Evolutionary conservation across 2,329 filamentous ascomycete species (phyloP).

Genomic region (Lachnellula subtilissima): DNA sequence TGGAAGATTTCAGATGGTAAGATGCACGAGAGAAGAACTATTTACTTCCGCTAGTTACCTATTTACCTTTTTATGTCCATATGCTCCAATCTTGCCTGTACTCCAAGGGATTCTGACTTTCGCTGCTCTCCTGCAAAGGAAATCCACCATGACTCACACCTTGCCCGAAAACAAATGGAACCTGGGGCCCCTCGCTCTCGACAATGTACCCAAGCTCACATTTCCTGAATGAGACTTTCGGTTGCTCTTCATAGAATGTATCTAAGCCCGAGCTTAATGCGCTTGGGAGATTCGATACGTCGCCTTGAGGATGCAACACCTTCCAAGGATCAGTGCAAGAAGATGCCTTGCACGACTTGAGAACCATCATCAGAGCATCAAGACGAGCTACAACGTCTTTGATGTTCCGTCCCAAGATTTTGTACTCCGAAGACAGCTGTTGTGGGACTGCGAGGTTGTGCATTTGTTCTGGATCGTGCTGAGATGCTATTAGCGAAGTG

Average conservation of each 20-base stretch:
- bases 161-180: neutral
- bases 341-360: constrained; percentile 54
- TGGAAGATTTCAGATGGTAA: no score
- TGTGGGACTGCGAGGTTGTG: constrained; percentile 35
- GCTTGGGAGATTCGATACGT: constrained; percentile 45
- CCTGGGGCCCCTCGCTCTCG: constrained; percentile 49
- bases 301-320: constrained; percentile 47
- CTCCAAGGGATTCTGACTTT: neutral
- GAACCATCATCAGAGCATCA: constrained; percentile 52
- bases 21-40: no score
- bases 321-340: constrained; percentile 52
- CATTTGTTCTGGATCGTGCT: constrained; percentile 48
- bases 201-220: constrained; percentile 53
- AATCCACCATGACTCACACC: neutral
- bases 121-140: neutral
- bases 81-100: neutral
- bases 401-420: constrained; percentile 32
- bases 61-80: neutral
- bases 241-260: constrained; percentile 43
- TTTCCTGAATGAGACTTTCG: constrained; percentile 47
- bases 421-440: constrained; percentile 31
- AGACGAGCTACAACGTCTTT: constrained; percentile 44
- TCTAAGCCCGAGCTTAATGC: constrained; percentile 46
- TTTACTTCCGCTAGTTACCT: no score
- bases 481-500: constrained; percentile 1